Evolutionary conservation across 2,329 filamentous ascomycete species (phyloP).

Genomic region (Cladosporium sp.): DNA sequence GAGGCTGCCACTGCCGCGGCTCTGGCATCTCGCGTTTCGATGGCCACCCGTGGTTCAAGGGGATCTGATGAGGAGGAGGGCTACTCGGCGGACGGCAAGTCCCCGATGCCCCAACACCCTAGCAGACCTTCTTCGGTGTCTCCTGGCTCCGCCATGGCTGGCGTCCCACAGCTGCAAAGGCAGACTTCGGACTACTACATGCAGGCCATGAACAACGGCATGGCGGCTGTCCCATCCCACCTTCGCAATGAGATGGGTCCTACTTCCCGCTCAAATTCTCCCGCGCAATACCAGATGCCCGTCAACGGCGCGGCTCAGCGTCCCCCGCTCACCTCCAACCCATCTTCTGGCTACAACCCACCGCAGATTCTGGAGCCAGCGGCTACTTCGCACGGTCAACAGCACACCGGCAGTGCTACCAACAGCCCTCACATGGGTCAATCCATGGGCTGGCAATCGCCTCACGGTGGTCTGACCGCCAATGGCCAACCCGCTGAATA

Average conservation of each 20-base stretch:
- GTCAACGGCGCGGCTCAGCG: slow-evolving; percentile 48
- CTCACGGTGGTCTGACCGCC: slow-evolving; percentile 67
- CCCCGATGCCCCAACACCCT: slow-evolving; percentile 73
- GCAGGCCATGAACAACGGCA: slow-evolving; percentile 58
- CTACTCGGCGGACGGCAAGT: slow-evolving; percentile 62
- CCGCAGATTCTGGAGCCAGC: slow-evolving; percentile 72
- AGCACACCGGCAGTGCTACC: slow-evolving; percentile 66
- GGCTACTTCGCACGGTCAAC: slow-evolving; percentile 71
- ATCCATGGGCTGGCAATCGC: slow-evolving; percentile 80
- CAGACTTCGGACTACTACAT: slow-evolving; percentile 70
- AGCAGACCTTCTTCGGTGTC: slow-evolving; percentile 76
- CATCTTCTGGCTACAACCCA: slow-evolving; percentile 65
- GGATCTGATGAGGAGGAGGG: slow-evolving; percentile 65
- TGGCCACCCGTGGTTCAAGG: slow-evolving; percentile 44
- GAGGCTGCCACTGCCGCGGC: slow-evolving; percentile 83
- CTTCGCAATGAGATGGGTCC: slow-evolving; percentile 70
- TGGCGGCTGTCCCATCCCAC: slow-evolving; percentile 64
- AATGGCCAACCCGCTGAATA: slow-evolving; percentile 61
- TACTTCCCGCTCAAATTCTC: slow-evolving; percentile 60
- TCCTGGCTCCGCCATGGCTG: slow-evolving; percentile 68
- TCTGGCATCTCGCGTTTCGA: slow-evolving; percentile 55
- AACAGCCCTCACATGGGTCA: slow-evolving; percentile 78
- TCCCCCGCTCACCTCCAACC: slow-evolving; percentile 75
- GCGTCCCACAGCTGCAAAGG: slow-evolving; percentile 64
- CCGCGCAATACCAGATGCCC: slow-evolving; percentile 54